Conservation (phyloP, 805 yeast genomes). For the Suhomyces pyralidae region DNA sequence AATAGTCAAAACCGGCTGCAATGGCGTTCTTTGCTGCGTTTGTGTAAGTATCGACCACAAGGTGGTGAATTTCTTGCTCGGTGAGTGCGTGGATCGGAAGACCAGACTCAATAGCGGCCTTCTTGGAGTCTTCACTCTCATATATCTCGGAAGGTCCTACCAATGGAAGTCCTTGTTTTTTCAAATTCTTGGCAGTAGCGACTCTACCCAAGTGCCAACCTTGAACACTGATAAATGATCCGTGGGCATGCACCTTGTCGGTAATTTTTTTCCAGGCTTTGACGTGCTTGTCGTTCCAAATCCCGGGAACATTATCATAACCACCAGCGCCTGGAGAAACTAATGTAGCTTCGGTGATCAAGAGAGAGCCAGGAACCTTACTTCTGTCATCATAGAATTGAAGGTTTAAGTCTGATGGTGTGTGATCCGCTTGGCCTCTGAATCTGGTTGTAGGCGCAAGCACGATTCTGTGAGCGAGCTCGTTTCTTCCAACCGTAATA, state of each 20-base stretch:
- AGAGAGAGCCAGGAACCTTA: constrained; percentile 51
- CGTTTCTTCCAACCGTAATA: constrained; percentile 39
- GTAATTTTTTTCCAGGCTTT: constrained; percentile 22
- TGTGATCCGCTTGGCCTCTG: constrained; percentile 36
- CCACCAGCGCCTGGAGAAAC: constrained; percentile 35
- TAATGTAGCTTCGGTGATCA: constrained; percentile 60
- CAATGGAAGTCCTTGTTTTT: constrained; percentile 33
- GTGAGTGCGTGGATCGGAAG: constrained; percentile 26
- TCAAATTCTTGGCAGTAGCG: constrained; percentile 30
- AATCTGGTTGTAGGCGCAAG: constrained; percentile 53
- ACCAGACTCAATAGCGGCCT: constrained; percentile 29
- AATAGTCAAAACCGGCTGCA: constrained; percentile 37
- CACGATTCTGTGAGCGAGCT: constrained; percentile 41
- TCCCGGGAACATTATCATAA: constrained; percentile 10
- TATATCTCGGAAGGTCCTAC: constrained; percentile 41
- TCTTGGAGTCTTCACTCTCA: constrained; percentile 30
- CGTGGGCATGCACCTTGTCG: constrained; percentile 14
- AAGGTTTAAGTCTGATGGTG: constrained; percentile 45
- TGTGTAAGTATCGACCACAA: constrained; percentile 37
- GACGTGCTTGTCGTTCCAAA: constrained; percentile 23
- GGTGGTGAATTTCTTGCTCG: constrained; percentile 38
- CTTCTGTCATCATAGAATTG: constrained; percentile 59
- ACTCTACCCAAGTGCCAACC: constrained; percentile 22
- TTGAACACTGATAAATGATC: constrained; percentile 11
- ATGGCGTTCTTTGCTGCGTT: constrained; percentile 42